phyloP scores from a whole-genome alignment of 2,329 filamentous ascomycete genomes.

The Fusarium chaquense region DNA sequence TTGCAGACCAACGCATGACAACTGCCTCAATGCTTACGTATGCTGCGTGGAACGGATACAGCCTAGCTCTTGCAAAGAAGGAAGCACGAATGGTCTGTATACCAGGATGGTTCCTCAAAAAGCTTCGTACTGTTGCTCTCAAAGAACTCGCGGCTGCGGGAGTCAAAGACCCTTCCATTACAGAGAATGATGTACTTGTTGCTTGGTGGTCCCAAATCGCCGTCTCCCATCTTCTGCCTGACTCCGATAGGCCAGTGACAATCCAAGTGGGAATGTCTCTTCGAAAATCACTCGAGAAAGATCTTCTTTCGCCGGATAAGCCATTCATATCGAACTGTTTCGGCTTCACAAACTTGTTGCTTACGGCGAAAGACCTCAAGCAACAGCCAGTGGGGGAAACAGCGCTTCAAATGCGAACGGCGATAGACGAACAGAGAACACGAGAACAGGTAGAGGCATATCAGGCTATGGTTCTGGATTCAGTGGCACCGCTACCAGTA shows the following conservation, averaged over 20 bases:
- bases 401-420: background rate
- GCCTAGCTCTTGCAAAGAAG: background rate
- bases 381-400: background rate
- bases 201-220: conserved; percentile 24
- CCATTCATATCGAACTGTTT: background rate
- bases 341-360: background rate
- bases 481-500: background rate
- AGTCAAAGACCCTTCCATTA: conserved; percentile 3
- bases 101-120: conserved; percentile 4
- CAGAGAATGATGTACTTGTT: conserved; percentile 25
- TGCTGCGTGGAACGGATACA: conserved; percentile 14
- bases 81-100: conserved; percentile 30
- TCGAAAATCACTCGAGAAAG: background rate
- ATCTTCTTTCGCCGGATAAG: background rate
- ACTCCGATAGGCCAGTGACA: background rate
- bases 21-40: background rate
- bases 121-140: background rate
- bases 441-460: background rate
- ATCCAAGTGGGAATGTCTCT: conserved; percentile 25
- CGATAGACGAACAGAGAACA: background rate
- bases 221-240: background rate
- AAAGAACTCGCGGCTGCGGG: background rate
- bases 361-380: background rate
- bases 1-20: background rate
- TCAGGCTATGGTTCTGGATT: background rate